These are phyloP conservation scores for Hymenoscyphus fraxineus DNA, from an alignment of 2,329 filamentous ascomycete species.

Conservation along the genomic window DNA sequence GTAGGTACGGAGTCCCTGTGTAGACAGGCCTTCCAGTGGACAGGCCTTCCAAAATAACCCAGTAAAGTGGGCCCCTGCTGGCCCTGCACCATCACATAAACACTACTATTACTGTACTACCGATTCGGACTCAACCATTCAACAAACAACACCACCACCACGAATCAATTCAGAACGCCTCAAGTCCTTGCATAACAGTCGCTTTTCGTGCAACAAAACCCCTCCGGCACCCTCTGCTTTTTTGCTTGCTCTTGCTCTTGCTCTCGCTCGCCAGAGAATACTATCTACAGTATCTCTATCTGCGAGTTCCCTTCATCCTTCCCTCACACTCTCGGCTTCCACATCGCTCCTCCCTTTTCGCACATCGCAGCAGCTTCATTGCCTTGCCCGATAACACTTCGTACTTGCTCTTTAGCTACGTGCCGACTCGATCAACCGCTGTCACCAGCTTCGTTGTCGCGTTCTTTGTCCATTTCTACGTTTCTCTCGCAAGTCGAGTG, in stretches of 20 bases:
- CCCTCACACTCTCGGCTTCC: conserved; percentile 12
- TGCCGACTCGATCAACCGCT: conserved; percentile 23
- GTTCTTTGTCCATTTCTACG: conserved; percentile 25
- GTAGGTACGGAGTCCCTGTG: no score
- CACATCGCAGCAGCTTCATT: conserved; percentile 25
- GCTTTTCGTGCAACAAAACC: conserved; percentile 2
- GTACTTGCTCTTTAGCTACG: conserved; percentile 16
- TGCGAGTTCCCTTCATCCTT: not conserved
- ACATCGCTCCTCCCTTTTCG: conserved; percentile 20
- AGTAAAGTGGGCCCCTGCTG: no score
- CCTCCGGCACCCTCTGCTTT: conserved; percentile 10
- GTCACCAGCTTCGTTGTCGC: conserved; percentile 26
- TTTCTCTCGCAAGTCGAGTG: conserved; percentile 36
- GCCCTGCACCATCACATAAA: not conserved
- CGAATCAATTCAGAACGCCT: not conserved
- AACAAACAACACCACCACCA: not conserved
- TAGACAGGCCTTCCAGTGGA: no score
- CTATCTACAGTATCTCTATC: conserved; percentile 20
- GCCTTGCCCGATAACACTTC: conserved; percentile 28
- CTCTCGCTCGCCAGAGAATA: conserved; percentile 19
- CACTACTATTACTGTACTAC: no score
- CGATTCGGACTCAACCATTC: not conserved
- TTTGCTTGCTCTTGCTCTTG: conserved; percentile 14
- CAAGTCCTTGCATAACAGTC: not conserved
- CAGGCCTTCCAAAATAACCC: no score